Conservation (phyloP, 2,329 filamentous ascomycete genomes). For the Neofusicoccum sp. region DNA sequence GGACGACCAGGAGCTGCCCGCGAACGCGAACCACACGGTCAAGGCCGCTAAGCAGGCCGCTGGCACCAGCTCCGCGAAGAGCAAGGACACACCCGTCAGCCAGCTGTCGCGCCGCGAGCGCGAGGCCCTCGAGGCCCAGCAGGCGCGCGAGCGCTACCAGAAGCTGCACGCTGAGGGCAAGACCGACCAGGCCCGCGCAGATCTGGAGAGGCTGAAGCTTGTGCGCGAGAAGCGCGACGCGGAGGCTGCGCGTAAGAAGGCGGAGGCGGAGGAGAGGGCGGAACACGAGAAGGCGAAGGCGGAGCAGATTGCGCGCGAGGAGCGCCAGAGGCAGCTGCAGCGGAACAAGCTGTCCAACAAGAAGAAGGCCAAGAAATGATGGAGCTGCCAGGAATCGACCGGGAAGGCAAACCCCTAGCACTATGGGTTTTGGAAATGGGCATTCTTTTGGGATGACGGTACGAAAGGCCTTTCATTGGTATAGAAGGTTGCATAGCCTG, state of each 20-base stretch:
- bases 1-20: slow-evolving; percentile 67
- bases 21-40: slow-evolving; percentile 82
- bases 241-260: slow-evolving; percentile 79
- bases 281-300: slow-evolving; percentile 57
- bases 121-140: slow-evolving; percentile 80
- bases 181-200: slow-evolving; percentile 90
- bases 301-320: slow-evolving; percentile 48
- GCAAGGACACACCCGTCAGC: slow-evolving; percentile 38
- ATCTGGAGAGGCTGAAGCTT: slow-evolving; percentile 76
- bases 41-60: slow-evolving; percentile 67
- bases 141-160: slow-evolving; percentile 85
- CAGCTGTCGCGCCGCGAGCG: slow-evolving; percentile 67
- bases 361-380: slow-evolving; percentile 19
- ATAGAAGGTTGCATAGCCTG: slow-evolving; percentile 14
- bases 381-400: background rate
- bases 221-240: slow-evolving; percentile 84
- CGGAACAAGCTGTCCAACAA: slow-evolving; percentile 43
- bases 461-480: background rate
- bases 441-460: background rate
- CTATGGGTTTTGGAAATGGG: background rate
- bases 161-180: slow-evolving; percentile 93
- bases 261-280: slow-evolving; percentile 52
- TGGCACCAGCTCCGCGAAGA: slow-evolving; percentile 56
- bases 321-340: slow-evolving; percentile 47
- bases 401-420: background rate